phyloP scores from a whole-genome alignment of 148 eudicot species.

The Persicaria maculosa region DNA sequence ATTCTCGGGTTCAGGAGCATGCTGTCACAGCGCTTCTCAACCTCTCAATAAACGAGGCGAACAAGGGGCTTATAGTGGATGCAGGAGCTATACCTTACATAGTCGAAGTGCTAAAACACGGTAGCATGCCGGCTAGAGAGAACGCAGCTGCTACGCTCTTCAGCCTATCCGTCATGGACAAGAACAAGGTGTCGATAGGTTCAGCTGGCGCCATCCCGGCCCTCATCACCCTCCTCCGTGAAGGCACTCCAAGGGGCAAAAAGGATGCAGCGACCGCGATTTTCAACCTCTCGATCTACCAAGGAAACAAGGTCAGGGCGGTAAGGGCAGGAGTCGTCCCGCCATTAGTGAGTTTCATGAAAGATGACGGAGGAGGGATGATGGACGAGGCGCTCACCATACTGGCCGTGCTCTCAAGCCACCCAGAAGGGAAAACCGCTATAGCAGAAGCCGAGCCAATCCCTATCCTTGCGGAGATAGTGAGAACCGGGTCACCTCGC shows the following conservation, averaged over 20 bases:
- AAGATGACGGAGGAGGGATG: slow-evolving; percentile 73
- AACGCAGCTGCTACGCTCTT: slow-evolving; percentile 82
- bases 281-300: slow-evolving; percentile 55
- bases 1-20: slow-evolving; percentile 56
- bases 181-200: slow-evolving; percentile 59
- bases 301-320: slow-evolving; percentile 67
- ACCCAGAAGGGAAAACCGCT: slow-evolving; percentile 55
- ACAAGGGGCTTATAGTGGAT: slow-evolving; percentile 43
- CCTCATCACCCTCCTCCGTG: slow-evolving; percentile 47
- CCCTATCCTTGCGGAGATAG: slow-evolving; percentile 67
- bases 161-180: slow-evolving; percentile 57
- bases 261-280: slow-evolving; percentile 84
- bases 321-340: slow-evolving; percentile 66
- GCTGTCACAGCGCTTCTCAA: slow-evolving; percentile 82
- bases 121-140: slow-evolving; percentile 53
- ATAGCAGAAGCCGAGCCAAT: slow-evolving; percentile 78
- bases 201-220: slow-evolving; percentile 71
- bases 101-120: slow-evolving; percentile 44
- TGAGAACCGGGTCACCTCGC: slow-evolving; percentile 61
- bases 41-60: slow-evolving; percentile 71
- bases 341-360: slow-evolving; percentile 66
- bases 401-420: slow-evolving; percentile 33
- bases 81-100: slow-evolving; percentile 67
- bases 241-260: slow-evolving; percentile 61
- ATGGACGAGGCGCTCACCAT: slow-evolving; percentile 83